Percentiles rank a stretch among this genome's conserved stretches.
Conservation (phyloP, 768 basidiomycete species). For the Ramaria rubella region DNA sequence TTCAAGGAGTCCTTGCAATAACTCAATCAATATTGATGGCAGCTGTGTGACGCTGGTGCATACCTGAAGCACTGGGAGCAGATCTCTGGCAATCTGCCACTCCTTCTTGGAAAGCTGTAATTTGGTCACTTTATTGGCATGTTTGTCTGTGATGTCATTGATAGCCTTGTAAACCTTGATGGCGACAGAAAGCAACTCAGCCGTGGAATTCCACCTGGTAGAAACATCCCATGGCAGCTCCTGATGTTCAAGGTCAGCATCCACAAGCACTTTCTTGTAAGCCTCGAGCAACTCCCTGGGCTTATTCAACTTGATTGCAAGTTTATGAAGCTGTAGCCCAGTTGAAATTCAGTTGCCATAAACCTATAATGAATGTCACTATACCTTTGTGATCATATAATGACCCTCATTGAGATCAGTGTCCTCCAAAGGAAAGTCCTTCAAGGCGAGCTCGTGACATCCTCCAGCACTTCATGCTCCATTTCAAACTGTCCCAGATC, state of each 20-base stretch:
- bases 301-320: conserved; percentile 14
- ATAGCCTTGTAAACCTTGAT: conserved; percentile 13
- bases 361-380: neutral
- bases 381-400: conserved; percentile 13
- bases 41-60: too few relatives aligned
- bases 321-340: conserved; percentile 9
- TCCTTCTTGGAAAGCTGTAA: too few relatives aligned
- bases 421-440: neutral
- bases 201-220: conserved; percentile 22
- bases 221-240: conserved; percentile 16
- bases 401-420: neutral
- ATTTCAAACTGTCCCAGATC: neutral
- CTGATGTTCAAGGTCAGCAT: neutral
- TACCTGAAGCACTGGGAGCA: too few relatives aligned
- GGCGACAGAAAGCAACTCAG: conserved; percentile 14
- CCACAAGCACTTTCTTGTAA: conserved; percentile 4
- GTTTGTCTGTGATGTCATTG: too few relatives aligned
- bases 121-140: too few relatives aligned
- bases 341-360: neutral
- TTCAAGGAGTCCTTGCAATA: too few relatives aligned
- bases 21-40: too few relatives aligned
- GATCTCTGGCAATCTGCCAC: too few relatives aligned
- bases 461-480: neutral
- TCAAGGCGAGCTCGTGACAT: neutral
- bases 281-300: conserved; percentile 7